phyloP scores from a whole-genome alignment of 1,284 basidiomycete genomes.

The Naganishia cerealis region DNA sequence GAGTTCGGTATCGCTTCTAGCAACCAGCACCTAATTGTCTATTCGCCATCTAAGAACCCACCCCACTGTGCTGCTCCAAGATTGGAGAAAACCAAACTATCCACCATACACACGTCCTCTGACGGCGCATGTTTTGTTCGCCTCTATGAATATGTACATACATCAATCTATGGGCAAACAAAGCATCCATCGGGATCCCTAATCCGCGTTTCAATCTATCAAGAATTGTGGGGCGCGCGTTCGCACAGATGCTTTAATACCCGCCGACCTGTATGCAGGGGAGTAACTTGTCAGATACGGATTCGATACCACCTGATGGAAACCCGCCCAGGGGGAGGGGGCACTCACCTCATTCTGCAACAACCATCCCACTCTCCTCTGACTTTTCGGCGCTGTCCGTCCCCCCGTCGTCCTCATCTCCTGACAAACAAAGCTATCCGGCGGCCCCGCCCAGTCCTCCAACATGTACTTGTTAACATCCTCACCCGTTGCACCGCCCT shows the following conservation, averaged over 20 bases:
- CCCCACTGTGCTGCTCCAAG: no score
- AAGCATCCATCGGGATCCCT: no score
- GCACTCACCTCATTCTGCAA: constrained; percentile 62
- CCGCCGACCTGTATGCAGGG: neutral
- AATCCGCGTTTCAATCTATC: no score
- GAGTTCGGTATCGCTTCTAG: no score
- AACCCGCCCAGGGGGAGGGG: neutral
- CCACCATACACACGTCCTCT: no score
- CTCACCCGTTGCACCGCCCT: constrained; percentile 47
- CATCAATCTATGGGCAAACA: no score
- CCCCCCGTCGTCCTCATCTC: constrained; percentile 90
- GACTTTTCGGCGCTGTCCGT: constrained; percentile 84
- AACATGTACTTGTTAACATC: constrained; percentile 69
- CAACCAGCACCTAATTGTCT: no score
- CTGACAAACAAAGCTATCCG: constrained; percentile 92
- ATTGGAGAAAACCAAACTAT: no score
- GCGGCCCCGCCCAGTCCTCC: constrained; percentile 90
- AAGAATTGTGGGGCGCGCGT: neutral
- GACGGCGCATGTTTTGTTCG: no score
- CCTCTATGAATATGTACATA: no score
- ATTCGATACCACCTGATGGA: no score
- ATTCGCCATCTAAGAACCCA: no score
- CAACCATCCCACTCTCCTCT: constrained; percentile 79
- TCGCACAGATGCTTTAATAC: neutral
- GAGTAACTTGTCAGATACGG: neutral